Evolutionary conservation across 805 yeast genomes (phyloP).

Genomic region (Yarrowia sp.): DNA sequence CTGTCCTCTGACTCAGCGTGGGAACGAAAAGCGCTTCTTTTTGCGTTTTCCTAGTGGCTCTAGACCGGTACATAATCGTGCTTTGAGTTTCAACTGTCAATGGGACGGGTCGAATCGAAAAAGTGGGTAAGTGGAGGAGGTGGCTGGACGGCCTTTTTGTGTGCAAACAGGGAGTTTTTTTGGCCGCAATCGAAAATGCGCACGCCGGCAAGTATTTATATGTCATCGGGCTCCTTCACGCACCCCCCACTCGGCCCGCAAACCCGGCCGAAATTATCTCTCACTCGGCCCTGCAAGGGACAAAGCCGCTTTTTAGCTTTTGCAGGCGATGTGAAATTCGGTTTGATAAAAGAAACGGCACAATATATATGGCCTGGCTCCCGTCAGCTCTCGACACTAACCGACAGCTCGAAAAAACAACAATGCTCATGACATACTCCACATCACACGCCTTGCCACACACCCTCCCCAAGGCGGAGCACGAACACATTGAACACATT

Average conservation of each 20-base stretch:
- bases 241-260: too few relatives aligned
- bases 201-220: too few relatives aligned
- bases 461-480: background rate
- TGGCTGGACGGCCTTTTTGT: background rate
- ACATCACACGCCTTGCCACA: background rate
- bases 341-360: slow-evolving; percentile 1
- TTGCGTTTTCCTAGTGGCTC: slow-evolving; percentile 1
- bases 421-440: slow-evolving; percentile 1
- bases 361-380: background rate
- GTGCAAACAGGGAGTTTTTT: background rate
- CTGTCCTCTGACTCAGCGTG: background rate
- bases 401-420: too few relatives aligned
- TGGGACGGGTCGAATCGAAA: background rate
- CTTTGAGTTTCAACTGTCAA: slow-evolving; percentile 1
- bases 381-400: too few relatives aligned
- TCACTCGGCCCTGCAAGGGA: slow-evolving; percentile 18
- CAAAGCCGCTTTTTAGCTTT: slow-evolving; percentile 1
- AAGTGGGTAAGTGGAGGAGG: background rate
- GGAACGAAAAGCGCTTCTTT: background rate
- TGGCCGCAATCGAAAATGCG: too few relatives aligned
- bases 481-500: background rate
- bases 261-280: background rate
- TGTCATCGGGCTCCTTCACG: too few relatives aligned
- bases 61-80: slow-evolving; percentile 24
- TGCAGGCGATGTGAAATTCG: slow-evolving; percentile 12